Conservation (phyloP, 345 rosid species). For the Theobroma cacao region DNA sequence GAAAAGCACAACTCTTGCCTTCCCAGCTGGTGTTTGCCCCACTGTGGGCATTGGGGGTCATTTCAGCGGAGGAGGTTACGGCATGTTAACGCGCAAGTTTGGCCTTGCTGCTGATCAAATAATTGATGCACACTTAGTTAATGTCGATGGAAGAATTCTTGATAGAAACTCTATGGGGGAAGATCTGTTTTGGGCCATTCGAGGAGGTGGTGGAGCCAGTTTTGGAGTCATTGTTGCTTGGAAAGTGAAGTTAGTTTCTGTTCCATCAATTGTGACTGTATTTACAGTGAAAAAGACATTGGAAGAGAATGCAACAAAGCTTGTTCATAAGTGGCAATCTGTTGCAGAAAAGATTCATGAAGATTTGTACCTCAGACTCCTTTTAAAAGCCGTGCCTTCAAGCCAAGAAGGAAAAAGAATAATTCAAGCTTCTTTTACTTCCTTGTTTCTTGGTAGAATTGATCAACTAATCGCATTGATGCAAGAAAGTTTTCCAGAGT, state of each 20-base stretch:
- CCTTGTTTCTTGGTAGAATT: slow-evolving; percentile 39
- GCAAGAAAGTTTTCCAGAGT: slow-evolving; percentile 35
- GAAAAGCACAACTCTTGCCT: slow-evolving; percentile 39
- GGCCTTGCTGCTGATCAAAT: slow-evolving; percentile 54
- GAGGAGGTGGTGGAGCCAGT: slow-evolving; percentile 52
- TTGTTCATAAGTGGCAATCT: slow-evolving; percentile 38
- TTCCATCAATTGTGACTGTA: slow-evolving; percentile 37
- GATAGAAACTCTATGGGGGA: slow-evolving; percentile 47
- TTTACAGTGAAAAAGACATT: slow-evolving; percentile 24
- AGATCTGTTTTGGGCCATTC: slow-evolving; percentile 54
- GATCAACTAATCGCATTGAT: slow-evolving; percentile 28
- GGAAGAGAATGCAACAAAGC: slow-evolving; percentile 29
- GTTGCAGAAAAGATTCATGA: slow-evolving; percentile 30
- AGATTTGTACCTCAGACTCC: slow-evolving; percentile 41
- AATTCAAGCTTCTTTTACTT: slow-evolving; percentile 26
- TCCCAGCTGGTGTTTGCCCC: slow-evolving; percentile 46
- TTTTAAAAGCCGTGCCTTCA: slow-evolving; percentile 12
- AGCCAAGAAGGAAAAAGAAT: slow-evolving; percentile 9
- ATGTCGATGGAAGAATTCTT: slow-evolving; percentile 38
- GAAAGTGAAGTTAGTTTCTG: slow-evolving; percentile 38
- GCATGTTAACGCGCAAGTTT: slow-evolving; percentile 48
- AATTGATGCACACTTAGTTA: slow-evolving; percentile 39
- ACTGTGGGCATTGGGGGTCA: slow-evolving; percentile 49
- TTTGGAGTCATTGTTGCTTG: slow-evolving; percentile 46
- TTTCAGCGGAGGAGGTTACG: slow-evolving; percentile 49